Percentiles rank a stretch among this genome's conserved stretches.
These are phyloP conservation scores for Aleurites moluccanus DNA, from an alignment of 441 rosid genomes.

Conservation along the genomic window DNA sequence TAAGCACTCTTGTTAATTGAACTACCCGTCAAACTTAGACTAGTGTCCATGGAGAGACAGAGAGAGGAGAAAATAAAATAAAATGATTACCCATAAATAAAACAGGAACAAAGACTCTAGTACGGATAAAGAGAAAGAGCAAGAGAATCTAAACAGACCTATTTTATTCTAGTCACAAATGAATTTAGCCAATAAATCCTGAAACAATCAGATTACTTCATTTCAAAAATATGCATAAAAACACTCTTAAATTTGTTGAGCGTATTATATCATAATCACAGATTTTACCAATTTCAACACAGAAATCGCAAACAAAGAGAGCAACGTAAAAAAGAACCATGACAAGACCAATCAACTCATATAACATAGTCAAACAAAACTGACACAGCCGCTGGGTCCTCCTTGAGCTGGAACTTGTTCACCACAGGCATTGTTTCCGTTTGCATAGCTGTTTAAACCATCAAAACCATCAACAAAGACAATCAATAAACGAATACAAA, in stretches of 20 bases:
- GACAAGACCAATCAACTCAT: not conserved
- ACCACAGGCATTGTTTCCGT: slow-evolving; percentile 83
- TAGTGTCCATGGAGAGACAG: not conserved
- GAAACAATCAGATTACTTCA: not conserved
- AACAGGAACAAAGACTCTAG: not conserved
- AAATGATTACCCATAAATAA: not conserved
- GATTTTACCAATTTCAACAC: not conserved
- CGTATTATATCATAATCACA: not conserved
- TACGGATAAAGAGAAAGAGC: not conserved
- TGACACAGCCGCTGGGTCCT: slow-evolving; percentile 55
- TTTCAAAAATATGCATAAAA: not conserved
- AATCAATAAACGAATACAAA: not conserved
- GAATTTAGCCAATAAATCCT: not conserved
- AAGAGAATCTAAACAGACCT: not conserved
- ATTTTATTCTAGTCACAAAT: not conserved
- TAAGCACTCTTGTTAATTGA: not conserved
- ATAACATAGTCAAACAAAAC: slow-evolving; percentile 19
- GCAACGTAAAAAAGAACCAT: not conserved
- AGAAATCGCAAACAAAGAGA: not conserved
- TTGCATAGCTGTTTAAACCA: slow-evolving; percentile 67
- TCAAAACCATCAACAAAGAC: not conserved
- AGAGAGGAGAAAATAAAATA: not conserved
- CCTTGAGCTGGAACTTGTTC: slow-evolving; percentile 55
- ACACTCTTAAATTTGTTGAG: not conserved
- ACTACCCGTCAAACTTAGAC: slow-evolving; percentile 15